Evolutionary conservation across 2,329 filamentous ascomycete species (phyloP).

Genomic region (Neofusicoccum umdonicola): DNA sequence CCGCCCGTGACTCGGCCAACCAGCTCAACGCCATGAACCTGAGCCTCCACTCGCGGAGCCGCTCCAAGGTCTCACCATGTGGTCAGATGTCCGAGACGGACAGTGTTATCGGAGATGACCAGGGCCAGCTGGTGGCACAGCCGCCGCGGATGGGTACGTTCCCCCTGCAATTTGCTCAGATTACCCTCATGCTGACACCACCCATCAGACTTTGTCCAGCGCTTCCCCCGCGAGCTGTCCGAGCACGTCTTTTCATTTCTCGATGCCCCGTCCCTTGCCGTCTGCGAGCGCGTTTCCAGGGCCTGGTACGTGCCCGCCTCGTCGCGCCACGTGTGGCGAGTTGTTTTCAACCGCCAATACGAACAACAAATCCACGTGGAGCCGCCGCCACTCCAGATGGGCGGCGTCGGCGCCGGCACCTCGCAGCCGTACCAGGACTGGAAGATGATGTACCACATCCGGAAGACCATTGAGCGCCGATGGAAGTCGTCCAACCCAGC

Average conservation of each 20-base stretch:
- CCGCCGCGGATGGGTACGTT: constrained; percentile 14
- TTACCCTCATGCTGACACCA: constrained; percentile 18
- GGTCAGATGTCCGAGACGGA: constrained; percentile 17
- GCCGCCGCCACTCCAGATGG: constrained; percentile 47
- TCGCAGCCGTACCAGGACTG: constrained; percentile 63
- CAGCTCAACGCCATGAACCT: constrained; percentile 16
- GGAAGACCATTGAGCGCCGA: constrained; percentile 69
- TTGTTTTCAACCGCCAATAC: constrained; percentile 59
- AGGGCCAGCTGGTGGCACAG: constrained; percentile 15
- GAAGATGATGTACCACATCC: constrained; percentile 79
- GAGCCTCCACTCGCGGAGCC: constrained; percentile 6
- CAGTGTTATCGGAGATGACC: constrained; percentile 19
- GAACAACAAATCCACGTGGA: constrained; percentile 45
- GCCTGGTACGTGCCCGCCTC: constrained; percentile 56
- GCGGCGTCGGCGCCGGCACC: constrained; percentile 54
- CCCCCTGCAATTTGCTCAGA: background rate
- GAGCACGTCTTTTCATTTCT: constrained; percentile 60
- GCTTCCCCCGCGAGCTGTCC: constrained; percentile 59
- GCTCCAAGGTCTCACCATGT: constrained; percentile 14
- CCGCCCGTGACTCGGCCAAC: constrained; percentile 16
- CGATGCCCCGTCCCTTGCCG: constrained; percentile 56
- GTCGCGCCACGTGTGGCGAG: constrained; percentile 61
- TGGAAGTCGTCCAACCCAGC: constrained; percentile 79
- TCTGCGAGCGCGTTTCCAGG: constrained; percentile 56
- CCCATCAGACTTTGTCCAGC: constrained; percentile 50